Conservation (phyloP, 2,329 filamentous ascomycete species). For the Arachnomyces sp. region DNA sequence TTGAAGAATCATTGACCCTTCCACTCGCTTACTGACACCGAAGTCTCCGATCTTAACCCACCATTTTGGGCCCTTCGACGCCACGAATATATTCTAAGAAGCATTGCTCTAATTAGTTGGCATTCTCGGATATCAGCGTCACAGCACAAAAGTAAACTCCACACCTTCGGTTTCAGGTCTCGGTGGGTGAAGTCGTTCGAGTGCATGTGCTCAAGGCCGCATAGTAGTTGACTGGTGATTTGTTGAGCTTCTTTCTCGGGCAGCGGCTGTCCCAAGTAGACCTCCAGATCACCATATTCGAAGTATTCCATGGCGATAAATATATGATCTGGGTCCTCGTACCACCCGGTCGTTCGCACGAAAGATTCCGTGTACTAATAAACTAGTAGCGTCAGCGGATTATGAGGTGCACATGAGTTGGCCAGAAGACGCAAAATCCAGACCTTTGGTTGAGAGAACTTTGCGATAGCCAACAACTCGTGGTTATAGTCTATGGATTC, state of each 20-base stretch:
- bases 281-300: conserved; percentile 25
- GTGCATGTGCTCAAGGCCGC: conserved; percentile 30
- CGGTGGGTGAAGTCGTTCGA: conserved; percentile 27
- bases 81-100: conserved; percentile 17
- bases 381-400: too few relatives aligned
- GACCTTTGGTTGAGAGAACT: conserved; percentile 9
- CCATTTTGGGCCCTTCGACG: conserved; percentile 8
- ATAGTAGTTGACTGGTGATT: conserved; percentile 24
- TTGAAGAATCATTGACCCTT: neutral
- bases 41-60: conserved; percentile 19
- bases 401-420: conserved; percentile 13
- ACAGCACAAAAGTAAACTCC: neutral
- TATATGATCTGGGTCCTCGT: conserved; percentile 19
- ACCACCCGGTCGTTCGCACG: conserved; percentile 32
- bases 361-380: conserved; percentile 8
- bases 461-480: too few relatives aligned
- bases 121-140: too few relatives aligned
- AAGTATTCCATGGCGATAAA: conserved; percentile 35
- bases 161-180: conserved; percentile 30
- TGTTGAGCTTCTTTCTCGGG: conserved; percentile 20
- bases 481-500: too few relatives aligned
- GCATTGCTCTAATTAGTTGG: neutral
- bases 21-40: conserved; percentile 13
- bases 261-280: conserved; percentile 16
- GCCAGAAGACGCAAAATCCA: too few relatives aligned